Evolutionary conservation across 495 filamentous ascomycete genomes (phyloP), one percentile per base, ranked within the genome.

Genomic region (Neohortaea acidophila): DNA sequence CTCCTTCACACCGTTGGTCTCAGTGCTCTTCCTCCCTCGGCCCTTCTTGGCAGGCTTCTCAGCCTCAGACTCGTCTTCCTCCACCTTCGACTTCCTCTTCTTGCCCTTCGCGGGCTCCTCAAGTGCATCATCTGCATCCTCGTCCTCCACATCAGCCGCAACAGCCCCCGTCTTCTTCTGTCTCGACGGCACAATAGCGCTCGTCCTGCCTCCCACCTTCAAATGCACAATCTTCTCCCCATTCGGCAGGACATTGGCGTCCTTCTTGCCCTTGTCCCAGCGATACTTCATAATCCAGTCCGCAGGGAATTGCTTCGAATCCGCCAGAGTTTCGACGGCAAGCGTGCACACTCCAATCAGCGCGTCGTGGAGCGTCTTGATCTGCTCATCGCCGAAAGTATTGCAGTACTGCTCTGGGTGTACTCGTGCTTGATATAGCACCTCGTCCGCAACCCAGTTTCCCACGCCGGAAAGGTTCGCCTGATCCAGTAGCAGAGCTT

Each of bases 371-470:
- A 97, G 65, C 19, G 63, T 62, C 45, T 69, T 70, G 41, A 89
- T 69, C 53, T 94, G 79, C 4, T 61, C 69, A 31, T 79, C 69
- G 40, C 51, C 63, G 48, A 97, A 74, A 7, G 81, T 83, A 49
- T 94, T 76, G 57, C 78, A 81, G 59, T 86, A 87, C 46, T 89
- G 80, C 54, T 94, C 87, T 0, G 89, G 89, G 43, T 97, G 89
- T 12, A 94, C 69, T 38, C 69, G 76, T 4, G 86, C 77, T 48
- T 94, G 73, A 50, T 81, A 94, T 20, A 97, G 55, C 21, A 94
- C 76, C 47, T 97, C 89, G 51, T 97, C 89, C 72, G 74, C 84
- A 47, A 97, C 84, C 89, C 87, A 96, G 49, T 94, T 96, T 2
- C 89, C 89, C 33, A 97, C 82, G 4, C 89, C 89, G 49, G 82